Evolutionary conservation across 208 protist species (phyloP), one percentile per base, ranked within the genome.

Genomic region (Trypanosoma lewisi): DNA sequence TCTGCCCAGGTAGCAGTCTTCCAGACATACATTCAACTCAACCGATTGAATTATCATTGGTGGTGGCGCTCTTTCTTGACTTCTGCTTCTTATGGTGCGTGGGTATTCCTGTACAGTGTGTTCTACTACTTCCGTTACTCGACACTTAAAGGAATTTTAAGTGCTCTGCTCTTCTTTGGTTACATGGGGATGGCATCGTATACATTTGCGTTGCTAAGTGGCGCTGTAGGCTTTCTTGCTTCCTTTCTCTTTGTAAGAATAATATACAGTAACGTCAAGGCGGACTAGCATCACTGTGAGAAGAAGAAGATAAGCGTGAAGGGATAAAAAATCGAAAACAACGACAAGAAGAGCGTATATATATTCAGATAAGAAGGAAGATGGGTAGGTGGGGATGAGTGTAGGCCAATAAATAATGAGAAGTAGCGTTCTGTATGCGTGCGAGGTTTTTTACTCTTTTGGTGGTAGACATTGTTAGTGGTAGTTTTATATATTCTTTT

Each of bases 11-110:
- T 95, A 28, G 87, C 96, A 17, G 92, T 99, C 44, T 87, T 99
- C 16, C 82, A 97, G 65, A 92, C 78, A 51, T 99, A 99, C 82
- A 97, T 97, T 77, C 93, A 98, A 64, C 87, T 99, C 0, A 96
- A 80, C 67, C 64, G 73, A 34, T 87, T 89, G 58, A 86, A 98
- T 66, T 97, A 98, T 72, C 84, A 91, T 58, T 98, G 97, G 97
- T 98, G 96, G 97, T 98, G 97, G 97, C 80, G 87, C 50, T 83
- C 86, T 5, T 97, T 97, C 77, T 66, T 95, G 23, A 91, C 84
- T 0, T 78, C 81, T 2, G 91, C 77, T n/a, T 71, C 72, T 0
- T 92, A 88, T 14, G 85, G 87, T 4, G 16, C 93, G 25, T 98
- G 96, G 78, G 58, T 98, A 37, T 96, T 97, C 62, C 50, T 96